Evolutionary conservation across 1,139 yeast species (phyloP).

Genomic region (Saccharomyces pastorianus): DNA sequence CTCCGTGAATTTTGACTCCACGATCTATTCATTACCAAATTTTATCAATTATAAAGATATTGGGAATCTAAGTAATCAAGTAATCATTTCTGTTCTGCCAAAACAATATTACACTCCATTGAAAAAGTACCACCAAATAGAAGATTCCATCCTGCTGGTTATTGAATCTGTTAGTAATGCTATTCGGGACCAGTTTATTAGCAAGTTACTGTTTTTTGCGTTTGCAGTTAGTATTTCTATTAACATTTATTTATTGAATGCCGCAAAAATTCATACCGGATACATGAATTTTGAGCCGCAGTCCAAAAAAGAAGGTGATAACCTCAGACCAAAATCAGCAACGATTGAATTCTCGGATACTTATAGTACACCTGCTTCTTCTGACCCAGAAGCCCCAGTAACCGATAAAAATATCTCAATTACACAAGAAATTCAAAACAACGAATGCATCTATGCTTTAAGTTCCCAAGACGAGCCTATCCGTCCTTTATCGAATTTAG

Average conservation of each 20-base stretch:
- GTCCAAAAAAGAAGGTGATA: not conserved
- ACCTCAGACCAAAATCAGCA: not conserved
- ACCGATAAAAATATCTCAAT: not conserved
- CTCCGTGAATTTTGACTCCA: slow-evolving; percentile 29
- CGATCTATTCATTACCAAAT: slow-evolving; percentile 18
- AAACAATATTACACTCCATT: slow-evolving; percentile 63
- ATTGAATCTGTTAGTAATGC: slow-evolving; percentile 57
- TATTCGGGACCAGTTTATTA: slow-evolving; percentile 71
- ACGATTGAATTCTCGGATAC: not conserved
- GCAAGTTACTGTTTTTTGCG: slow-evolving; percentile 67
- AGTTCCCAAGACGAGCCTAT: slow-evolving; percentile 33
- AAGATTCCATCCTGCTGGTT: slow-evolving; percentile 51
- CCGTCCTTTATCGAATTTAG: slow-evolving; percentile 53
- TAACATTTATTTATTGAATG: slow-evolving; percentile 76
- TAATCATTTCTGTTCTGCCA: slow-evolving; percentile 61
- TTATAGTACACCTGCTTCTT: not conserved
- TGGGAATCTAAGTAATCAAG: slow-evolving; percentile 20
- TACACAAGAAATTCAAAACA: slow-evolving; percentile 28
- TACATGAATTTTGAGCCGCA: slow-evolving; percentile 24
- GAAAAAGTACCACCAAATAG: slow-evolving; percentile 54
- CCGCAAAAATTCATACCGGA: slow-evolving; percentile 52
- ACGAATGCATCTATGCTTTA: slow-evolving; percentile 33
- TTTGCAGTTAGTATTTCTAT: slow-evolving; percentile 70
- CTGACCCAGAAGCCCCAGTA: not conserved
- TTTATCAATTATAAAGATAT: slow-evolving; percentile 17